Base-by-base conservation (phyloP, 2,329 filamentous ascomycete genomes). In the Hysterium pulicare region DNA sequence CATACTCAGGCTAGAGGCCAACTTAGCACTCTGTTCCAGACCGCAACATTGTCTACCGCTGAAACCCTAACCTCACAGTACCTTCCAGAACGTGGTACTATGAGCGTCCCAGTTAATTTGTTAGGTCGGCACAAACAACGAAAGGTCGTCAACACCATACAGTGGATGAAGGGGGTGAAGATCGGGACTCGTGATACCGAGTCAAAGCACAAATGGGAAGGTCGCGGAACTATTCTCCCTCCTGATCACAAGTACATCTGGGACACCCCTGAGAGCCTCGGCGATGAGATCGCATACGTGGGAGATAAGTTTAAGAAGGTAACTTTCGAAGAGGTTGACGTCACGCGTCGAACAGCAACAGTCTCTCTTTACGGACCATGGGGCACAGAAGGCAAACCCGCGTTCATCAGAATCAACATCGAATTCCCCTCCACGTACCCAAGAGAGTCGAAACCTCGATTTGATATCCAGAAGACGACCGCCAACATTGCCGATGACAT, bases 161-260 rank as follows among this genome's bases (percentile, higher is more conserved):
- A 74, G 2, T 84, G 80, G 80, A 82, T 83, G 76, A 77, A 77
- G 44, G 81, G 80, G 38, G 78, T 84, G 31, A 82, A 81, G 49
- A 80, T 83, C 41, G 76, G 73, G 70, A 69, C 61, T 28, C 60
- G 59, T 8, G 56, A 52, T 11, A 51, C 55, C 23, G 57, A 62
- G 23, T 45, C 44, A 10, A 47, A 58, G 21, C 54, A 57, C 8
- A 51, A 51, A 15, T 42, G 42, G 48, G 51, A 10, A 36, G 43
- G 31, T n/a, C 40, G 49, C n/a, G 47, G 55, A 15, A 44, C 16
- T 28, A 48, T 49, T 1, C 24, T 48, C 7, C 33, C 42, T 21
- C 42, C 40, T 10, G 42, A 44, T 16, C 43, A 51, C 22, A 38
- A 41, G 21, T 35, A 41, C 3, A 11, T 41, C 4, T 62, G 57